These are phyloP conservation scores for Neurospora sp. DNA, from an alignment of 495 filamentous ascomycete genomes.

Conservation along the genomic window DNA sequence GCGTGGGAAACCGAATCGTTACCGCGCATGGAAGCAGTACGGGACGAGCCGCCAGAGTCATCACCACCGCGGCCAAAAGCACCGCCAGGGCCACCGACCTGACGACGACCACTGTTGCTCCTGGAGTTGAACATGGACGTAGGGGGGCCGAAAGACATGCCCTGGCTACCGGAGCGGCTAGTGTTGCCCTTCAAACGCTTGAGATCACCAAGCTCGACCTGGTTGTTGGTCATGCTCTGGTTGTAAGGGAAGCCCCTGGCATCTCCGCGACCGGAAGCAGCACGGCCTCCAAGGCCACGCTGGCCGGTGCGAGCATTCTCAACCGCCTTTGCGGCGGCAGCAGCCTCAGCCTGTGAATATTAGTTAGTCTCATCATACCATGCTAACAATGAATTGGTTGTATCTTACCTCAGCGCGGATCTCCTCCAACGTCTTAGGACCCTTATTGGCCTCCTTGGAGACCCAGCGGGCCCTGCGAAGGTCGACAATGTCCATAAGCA, in stretches of 20 bases:
- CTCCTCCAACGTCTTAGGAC: conserved; percentile 90
- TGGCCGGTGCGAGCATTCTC: conserved; percentile 51
- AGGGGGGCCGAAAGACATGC: conserved; percentile 57
- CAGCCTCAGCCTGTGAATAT: conserved; percentile 46
- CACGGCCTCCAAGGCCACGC: conserved; percentile 54
- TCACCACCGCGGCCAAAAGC: conserved; percentile 61
- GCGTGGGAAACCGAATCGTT: conserved; percentile 54
- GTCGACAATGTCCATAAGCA: conserved; percentile 92
- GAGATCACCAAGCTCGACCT: conserved; percentile 82
- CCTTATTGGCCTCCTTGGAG: conserved; percentile 82
- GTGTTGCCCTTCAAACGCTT: conserved; percentile 57
- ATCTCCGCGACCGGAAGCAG: conserved; percentile 72
- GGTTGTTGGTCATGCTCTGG: conserved; percentile 53
- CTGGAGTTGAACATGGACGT: conserved; percentile 68
- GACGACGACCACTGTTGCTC: conserved; percentile 73
- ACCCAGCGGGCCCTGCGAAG: conserved; percentile 64
- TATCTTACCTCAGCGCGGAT: conserved; percentile 69
- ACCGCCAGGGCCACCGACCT: conserved; percentile 55
- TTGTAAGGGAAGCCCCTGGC: conserved; percentile 67
- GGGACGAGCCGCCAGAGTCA: conserved; percentile 65
- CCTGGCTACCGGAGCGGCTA: conserved; percentile 46
- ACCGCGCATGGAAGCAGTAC: conserved; percentile 69
- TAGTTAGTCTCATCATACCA: conserved; percentile 10
- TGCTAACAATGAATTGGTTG: background rate
- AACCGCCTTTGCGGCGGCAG: conserved; percentile 56